A percentile compares a stretch with the other conserved stretches of the same genome.
Conservation (phyloP, 139 green algal species). For the Microglena sp. region DNA sequence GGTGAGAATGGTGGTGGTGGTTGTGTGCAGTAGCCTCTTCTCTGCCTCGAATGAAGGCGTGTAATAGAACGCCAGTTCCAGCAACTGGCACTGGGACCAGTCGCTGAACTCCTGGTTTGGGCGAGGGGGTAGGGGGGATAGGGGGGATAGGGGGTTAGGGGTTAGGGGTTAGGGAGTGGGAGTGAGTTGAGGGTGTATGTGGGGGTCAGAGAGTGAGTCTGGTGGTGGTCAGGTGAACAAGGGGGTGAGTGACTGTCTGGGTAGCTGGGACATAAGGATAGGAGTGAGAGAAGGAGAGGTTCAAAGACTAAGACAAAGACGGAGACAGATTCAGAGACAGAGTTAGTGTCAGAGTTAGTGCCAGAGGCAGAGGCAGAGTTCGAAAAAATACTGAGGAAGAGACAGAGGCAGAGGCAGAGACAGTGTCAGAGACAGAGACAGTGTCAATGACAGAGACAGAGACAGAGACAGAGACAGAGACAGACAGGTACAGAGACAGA, state of each 20-base stretch:
- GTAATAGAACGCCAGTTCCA: slow-evolving; percentile 74
- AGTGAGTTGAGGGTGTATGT: not conserved
- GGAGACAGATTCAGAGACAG: no score
- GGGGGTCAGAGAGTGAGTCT: not conserved
- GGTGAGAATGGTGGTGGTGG: not conserved
- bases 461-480: slow-evolving; percentile 2
- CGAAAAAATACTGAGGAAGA: not conserved
- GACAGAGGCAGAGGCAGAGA: not conserved
- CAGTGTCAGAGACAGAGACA: not conserved
- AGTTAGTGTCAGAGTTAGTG: not conserved
- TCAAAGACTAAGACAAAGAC: no score
- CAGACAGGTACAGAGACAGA: not conserved
- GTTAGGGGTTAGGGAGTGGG: no score
- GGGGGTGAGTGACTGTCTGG: not conserved
- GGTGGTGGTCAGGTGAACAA: not conserved
- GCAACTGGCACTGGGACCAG: slow-evolving; percentile 86
- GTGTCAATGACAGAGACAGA: not conserved
- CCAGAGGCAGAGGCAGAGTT: not conserved
- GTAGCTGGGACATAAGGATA: no score
- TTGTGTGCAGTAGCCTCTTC: not conserved
- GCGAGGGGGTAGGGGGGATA: not conserved
- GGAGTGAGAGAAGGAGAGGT: no score
- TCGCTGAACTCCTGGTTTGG: slow-evolving; percentile 71
- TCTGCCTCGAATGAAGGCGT: slow-evolving; percentile 59
- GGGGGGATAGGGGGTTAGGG: no score